Conservation (phyloP, 1,284 basidiomycete species). For the Malassezia sp. region DNA sequence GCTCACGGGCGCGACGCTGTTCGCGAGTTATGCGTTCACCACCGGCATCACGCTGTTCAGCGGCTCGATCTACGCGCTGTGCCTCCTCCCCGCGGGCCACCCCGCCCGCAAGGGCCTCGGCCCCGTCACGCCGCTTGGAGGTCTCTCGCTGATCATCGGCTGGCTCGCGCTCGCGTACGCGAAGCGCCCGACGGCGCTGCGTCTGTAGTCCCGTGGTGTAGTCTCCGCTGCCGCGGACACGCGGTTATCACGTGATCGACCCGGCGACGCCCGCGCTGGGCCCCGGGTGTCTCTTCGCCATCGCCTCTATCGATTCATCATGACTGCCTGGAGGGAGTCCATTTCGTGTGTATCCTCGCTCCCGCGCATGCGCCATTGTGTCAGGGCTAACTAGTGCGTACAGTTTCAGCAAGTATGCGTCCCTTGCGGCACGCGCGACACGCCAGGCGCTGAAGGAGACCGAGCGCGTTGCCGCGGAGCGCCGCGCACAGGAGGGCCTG, state of each 20-base stretch:
- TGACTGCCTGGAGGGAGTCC: constrained; percentile 41
- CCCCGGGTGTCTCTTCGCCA: neutral
- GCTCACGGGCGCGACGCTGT: constrained; percentile 17
- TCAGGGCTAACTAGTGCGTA: neutral
- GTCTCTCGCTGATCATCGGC: constrained; percentile 36
- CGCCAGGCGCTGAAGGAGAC: constrained; percentile 49
- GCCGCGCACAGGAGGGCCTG: constrained; percentile 46
- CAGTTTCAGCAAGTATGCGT: constrained; percentile 50
- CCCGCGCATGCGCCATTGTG: too few relatives aligned
- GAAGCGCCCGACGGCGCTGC: too few relatives aligned
- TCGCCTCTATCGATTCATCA: constrained; percentile 15
- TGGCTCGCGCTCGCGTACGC: constrained; percentile 36
- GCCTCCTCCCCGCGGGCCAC: constrained; percentile 30
- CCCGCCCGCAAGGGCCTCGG: constrained; percentile 33
- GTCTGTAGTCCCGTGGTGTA: neutral
- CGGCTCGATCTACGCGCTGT: constrained; percentile 40
- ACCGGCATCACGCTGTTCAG: constrained; percentile 42
- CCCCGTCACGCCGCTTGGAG: constrained; percentile 37
- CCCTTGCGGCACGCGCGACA: constrained; percentile 47
- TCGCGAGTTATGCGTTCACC: constrained; percentile 30
- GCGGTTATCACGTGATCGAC: constrained; percentile 6
- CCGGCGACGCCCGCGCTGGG: neutral
- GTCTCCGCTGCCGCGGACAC: neutral
- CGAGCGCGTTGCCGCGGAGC: constrained; percentile 47
- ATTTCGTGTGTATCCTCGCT: constrained; percentile 30